Base-by-base conservation (phyloP, 1,284 basidiomycete genomes). In the Irpex rosettiformis region DNA sequence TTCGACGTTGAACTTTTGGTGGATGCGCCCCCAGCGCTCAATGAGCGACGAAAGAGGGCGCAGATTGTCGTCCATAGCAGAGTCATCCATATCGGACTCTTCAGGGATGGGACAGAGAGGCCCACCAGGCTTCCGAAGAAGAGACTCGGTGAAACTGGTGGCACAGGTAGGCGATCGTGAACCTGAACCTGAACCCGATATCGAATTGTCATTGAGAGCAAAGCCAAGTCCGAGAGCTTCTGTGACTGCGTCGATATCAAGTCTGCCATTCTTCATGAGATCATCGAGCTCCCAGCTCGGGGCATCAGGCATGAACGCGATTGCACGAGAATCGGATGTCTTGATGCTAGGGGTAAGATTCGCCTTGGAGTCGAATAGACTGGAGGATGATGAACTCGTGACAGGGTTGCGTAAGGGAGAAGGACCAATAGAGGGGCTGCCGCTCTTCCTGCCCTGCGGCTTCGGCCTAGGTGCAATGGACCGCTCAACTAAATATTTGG, bases 211-310 rank as follows among this genome's bases (percentile, higher is more conserved):
- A 18, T 22, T 45, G 43, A 45, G 13, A 18, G 52, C 24, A 5
- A 67, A 55, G 4, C 65, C 67, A 22, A 72, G 64, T 2, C 70
- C 68, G 7, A 72, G 68, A 4, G 60, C 65, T 30, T 61, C 67
- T 37, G 63, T 66, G 22, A 71, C 69, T 10, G 67, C 68, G 57
- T 72, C 69, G n/a, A 72, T 60, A 60, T 72, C 70, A 16, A 72
- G 66, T 53, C 61, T 60, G 3, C 70, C 65, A 49, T 69, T 62
- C 47, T 55, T 57, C 24, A 66, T 60, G 6, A 72, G 63, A 45
- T 67, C 68, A 6, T 62, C 54, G 29, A 72, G 61, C 8, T 67
- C 64, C 69, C 68, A 70, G 28, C 57, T 7, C 24, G 43, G 18
- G 47, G 28, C 4, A 55, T 56, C 37, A 51, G 13, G 4, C 27